A percentile compares a stretch with the other conserved stretches of the same genome.
These are phyloP conservation scores for Fusarium xyrophilum DNA, from an alignment of 2,329 filamentous ascomycete species.

Conservation along the genomic window DNA sequence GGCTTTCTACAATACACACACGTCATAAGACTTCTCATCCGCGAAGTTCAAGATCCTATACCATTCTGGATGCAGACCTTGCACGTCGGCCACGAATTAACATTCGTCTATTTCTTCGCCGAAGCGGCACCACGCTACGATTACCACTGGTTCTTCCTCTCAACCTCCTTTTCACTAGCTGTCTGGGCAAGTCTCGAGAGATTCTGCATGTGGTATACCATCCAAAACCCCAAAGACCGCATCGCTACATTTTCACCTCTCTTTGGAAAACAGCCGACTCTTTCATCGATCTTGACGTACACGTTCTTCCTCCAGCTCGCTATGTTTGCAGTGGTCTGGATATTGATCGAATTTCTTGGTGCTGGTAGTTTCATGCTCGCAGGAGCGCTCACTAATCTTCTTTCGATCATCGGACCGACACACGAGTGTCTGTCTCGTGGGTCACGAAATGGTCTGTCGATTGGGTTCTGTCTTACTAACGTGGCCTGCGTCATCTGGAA, in stretches of 20 bases:
- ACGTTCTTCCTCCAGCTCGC: neutral
- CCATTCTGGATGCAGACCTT: slow-evolving; percentile 10
- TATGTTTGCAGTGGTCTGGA: neutral
- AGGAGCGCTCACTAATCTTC: slow-evolving; percentile 1
- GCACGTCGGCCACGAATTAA: slow-evolving; percentile 4
- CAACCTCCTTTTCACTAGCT: neutral
- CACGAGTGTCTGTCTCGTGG: slow-evolving; percentile 5
- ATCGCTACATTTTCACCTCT: neutral
- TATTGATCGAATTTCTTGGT: rapidly evolving
- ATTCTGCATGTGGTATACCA: neutral
- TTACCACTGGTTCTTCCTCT: neutral
- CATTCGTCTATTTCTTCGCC: neutral
- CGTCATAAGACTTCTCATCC: neutral
- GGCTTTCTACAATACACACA: slow-evolving; percentile 6
- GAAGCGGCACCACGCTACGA: neutral
- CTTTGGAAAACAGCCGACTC: neutral
- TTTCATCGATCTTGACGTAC: neutral
- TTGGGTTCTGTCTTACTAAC: slow-evolving; percentile 12
- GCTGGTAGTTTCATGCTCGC: neutral
- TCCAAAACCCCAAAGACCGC: neutral
- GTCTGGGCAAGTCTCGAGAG: neutral
- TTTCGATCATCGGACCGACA: neutral
- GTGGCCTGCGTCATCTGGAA: neutral
- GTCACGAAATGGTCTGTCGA: neutral
- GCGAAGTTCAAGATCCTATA: slow-evolving; percentile 9